phyloP scores from a whole-genome alignment of 768 basidiomycete species.

The Tulasnella sp. region DNA sequence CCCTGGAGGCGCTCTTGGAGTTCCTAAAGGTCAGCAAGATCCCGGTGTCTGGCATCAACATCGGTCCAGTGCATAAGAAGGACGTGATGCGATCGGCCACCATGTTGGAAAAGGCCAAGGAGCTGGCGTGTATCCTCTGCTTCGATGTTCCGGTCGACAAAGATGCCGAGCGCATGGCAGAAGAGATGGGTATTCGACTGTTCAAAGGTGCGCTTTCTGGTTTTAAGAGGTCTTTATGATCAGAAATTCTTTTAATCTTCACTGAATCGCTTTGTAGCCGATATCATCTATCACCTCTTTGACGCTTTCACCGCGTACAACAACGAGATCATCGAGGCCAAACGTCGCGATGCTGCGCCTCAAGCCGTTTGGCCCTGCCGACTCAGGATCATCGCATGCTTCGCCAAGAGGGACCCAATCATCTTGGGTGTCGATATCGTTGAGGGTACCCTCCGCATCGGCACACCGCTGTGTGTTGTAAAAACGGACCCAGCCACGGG shows the following conservation, averaged over 20 bases:
- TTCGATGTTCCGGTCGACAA: slow-evolving; percentile 94
- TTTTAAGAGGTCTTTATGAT: slow-evolving; percentile 1
- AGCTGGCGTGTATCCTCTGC: slow-evolving; percentile 88
- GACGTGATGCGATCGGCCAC: slow-evolving; percentile 86
- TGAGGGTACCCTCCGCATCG: slow-evolving; percentile 80
- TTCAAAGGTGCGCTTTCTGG: slow-evolving; percentile 66
- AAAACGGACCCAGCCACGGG: slow-evolving; percentile 78
- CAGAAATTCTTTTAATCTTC: neutral
- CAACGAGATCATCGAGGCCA: slow-evolving; percentile 82
- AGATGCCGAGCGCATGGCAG: slow-evolving; percentile 83
- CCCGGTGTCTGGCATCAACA: slow-evolving; percentile 93
- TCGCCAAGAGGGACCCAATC: slow-evolving; percentile 95
- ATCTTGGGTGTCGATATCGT: slow-evolving; percentile 94
- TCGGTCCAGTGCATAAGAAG: slow-evolving; percentile 92
- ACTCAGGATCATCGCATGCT: slow-evolving; percentile 84
- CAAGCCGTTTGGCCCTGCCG: slow-evolving; percentile 96
- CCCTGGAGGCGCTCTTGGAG: slow-evolving; percentile 89
- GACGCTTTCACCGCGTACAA: slow-evolving; percentile 95
- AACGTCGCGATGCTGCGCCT: slow-evolving; percentile 80
- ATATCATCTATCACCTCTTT: slow-evolving; percentile 97
- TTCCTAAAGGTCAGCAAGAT: slow-evolving; percentile 94
- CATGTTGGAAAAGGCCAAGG: slow-evolving; percentile 94
- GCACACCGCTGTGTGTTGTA: slow-evolving; percentile 92
- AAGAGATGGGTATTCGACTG: slow-evolving; percentile 85
- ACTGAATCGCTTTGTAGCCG: slow-evolving; percentile 44